These are phyloP conservation scores for Torulaspora maleeae DNA, from an alignment of 805 yeast species.

Conservation along the genomic window DNA sequence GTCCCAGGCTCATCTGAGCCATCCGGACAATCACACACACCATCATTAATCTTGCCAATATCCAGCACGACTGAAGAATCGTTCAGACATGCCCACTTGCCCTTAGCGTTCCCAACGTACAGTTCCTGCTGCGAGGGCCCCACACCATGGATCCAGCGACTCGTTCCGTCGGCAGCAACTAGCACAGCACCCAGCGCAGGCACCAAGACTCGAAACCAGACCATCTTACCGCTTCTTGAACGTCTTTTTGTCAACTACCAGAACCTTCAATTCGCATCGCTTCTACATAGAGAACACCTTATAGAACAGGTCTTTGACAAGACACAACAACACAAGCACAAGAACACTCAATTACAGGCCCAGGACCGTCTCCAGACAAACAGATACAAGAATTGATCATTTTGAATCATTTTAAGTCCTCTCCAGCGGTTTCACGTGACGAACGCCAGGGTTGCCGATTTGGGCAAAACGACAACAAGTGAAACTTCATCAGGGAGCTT, in stretches of 20 bases:
- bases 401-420: not conserved
- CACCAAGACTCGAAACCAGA: not conserved
- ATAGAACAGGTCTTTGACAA: not conserved
- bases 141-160: slow-evolving; percentile 14
- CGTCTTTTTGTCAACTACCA: not conserved
- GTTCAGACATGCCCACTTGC: slow-evolving; percentile 64
- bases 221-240: not conserved
- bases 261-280: slow-evolving; percentile 5
- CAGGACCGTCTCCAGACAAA: not conserved
- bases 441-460: slow-evolving; percentile 5
- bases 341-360: not conserved
- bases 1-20: slow-evolving; percentile 98
- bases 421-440: slow-evolving; percentile 5
- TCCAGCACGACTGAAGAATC: slow-evolving; percentile 63
- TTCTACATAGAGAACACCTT: not conserved
- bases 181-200: slow-evolving; percentile 3
- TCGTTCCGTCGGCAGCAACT: not conserved
- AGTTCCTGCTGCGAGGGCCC: slow-evolving; percentile 18
- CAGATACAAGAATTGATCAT: not conserved
- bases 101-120: slow-evolving; percentile 42
- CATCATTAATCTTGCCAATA: slow-evolving; percentile 69
- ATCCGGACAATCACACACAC: slow-evolving; percentile 94
- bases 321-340: not conserved
- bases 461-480: slow-evolving; percentile 14
- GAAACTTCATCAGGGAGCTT: not conserved